These are phyloP conservation scores for Tetrastigma voinierianum DNA, from an alignment of 164 flowering plant species.

Conservation along the genomic window DNA sequence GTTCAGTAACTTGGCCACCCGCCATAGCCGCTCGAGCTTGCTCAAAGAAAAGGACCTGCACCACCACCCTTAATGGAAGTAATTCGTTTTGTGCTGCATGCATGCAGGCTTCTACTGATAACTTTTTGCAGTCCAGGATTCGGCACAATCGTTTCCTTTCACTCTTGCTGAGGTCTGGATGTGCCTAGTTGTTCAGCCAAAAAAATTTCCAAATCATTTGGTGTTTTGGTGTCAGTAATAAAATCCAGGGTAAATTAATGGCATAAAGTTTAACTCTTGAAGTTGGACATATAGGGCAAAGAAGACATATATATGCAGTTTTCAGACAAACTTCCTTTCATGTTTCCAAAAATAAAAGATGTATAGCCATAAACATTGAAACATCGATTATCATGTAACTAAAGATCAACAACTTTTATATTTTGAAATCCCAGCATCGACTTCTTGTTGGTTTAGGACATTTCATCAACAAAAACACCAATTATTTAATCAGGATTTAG, in stretches of 20 bases:
- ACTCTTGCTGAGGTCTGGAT: constrained; percentile 75
- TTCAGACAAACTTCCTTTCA: too few relatives aligned
- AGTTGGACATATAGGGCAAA: background rate
- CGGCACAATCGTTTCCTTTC: constrained; percentile 86
- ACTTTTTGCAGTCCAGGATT: constrained; percentile 87
- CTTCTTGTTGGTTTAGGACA: too few relatives aligned
- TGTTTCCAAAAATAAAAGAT: too few relatives aligned
- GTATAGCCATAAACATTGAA: too few relatives aligned
- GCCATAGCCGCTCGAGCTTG: constrained; percentile 72
- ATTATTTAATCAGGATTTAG: background rate
- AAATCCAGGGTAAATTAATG: background rate
- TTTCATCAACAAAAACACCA: background rate
- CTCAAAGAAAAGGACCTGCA: constrained; percentile 94
- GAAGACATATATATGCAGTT: background rate
- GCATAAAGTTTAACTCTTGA: background rate
- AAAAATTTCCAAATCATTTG: background rate
- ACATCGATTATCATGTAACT: too few relatives aligned
- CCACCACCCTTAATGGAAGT: constrained; percentile 90
- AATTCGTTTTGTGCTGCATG: constrained; percentile 95
- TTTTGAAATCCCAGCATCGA: too few relatives aligned
- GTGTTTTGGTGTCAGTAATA: background rate
- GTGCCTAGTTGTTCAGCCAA: constrained; percentile 48
- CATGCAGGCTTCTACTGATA: constrained; percentile 87
- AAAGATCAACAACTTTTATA: too few relatives aligned
- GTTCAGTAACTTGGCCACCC: constrained; percentile 62